Evolutionary conservation across 176 grass and related monocot genomes (phyloP).

Genomic region (Cymbopogon citratus): DNA sequence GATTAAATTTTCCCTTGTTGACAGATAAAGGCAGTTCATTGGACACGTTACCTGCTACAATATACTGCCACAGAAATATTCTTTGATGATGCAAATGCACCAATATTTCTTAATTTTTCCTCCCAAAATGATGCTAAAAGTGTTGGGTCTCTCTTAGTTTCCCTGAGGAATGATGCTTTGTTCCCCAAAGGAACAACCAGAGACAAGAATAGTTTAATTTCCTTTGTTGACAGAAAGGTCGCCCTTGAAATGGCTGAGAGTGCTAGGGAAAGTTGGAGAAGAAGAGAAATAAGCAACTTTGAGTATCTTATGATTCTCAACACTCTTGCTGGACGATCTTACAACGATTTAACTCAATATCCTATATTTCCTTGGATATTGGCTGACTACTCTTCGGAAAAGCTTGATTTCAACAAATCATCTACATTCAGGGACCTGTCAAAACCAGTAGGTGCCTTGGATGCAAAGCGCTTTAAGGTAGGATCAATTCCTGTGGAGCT

Average conservation of each 20-base stretch:
- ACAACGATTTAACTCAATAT: conserved; percentile 98
- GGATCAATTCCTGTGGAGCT: background rate
- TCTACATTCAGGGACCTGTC: conserved; percentile 92
- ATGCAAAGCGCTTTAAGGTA: conserved; percentile 93
- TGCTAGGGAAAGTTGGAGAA: conserved; percentile 90
- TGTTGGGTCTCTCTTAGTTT: conserved; percentile 76
- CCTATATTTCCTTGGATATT: conserved; percentile 94
- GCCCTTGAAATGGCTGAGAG: conserved; percentile 91
- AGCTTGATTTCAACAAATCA: conserved; percentile 93
- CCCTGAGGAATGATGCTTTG: conserved; percentile 85
- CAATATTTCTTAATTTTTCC: conserved; percentile 90
- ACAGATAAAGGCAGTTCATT: conserved; percentile 97
- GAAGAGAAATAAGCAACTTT: conserved; percentile 94
- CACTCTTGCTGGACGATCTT: conserved; percentile 89
- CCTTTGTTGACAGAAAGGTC: conserved; percentile 79
- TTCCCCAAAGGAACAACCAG: conserved; percentile 79
- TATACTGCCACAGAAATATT: conserved; percentile 94
- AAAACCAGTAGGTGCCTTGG: conserved; percentile 90
- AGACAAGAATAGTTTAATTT: conserved; percentile 83
- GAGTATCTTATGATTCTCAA: conserved; percentile 97
- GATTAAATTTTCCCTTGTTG: conserved; percentile 22
- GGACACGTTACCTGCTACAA: conserved; percentile 88
- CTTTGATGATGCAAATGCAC: conserved; percentile 78
- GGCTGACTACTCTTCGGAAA: conserved; percentile 91
- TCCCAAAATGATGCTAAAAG: conserved; percentile 92